Evolutionary conservation across 2,329 filamentous ascomycete genomes (phyloP), one percentile per base, ranked within the genome.

Genomic region (Colletotrichum phormii): DNA sequence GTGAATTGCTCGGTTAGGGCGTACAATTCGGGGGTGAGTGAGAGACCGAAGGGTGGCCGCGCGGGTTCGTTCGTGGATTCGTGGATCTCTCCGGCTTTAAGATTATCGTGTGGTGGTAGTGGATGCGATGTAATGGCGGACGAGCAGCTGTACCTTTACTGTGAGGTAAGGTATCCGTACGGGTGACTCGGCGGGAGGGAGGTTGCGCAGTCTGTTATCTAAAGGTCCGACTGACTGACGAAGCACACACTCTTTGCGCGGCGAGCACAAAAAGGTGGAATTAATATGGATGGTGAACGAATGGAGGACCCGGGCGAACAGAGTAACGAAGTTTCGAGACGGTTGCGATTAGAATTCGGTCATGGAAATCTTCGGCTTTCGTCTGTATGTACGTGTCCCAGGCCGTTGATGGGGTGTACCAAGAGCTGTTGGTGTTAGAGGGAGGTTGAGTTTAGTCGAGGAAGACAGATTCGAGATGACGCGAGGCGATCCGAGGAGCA

Each of bases 141-240:
- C n/a, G 53, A n/a, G n/a, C n/a, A 24, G 35, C 13, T 15, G 13
- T 42, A 6, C 35, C 12, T 42, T 15, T 13, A 13, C 35, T 0
- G 35, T 42, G 35, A n/a, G n/a, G n/a, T n/a, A n/a, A n/a, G 51
- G 53, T 29, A 8, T 18, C 42, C 42, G 42, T 18, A 46, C 42
- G 49, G 64, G 31, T 42, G 65, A 60, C 59, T 69, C 58, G 53
- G 59, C 42, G 69, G 31, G 64, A 59, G 58, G 64, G 35, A 42
- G 35, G 35, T 42, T 58, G 42, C 42, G 42, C 42, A 54, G 33
- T 26, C 24, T 22, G 37, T 26, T 18, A 5, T 54, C 49, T 37
- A 11, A 59, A 42, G 59, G 26, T 55, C 15, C 51, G 35, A 26
- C 37, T n/a, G 46, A 62, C 49, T 13, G 62, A 9, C 11, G 12